phyloP scores from a whole-genome alignment of 2,329 filamentous ascomycete genomes.

The Pseudocercospora musae region DNA sequence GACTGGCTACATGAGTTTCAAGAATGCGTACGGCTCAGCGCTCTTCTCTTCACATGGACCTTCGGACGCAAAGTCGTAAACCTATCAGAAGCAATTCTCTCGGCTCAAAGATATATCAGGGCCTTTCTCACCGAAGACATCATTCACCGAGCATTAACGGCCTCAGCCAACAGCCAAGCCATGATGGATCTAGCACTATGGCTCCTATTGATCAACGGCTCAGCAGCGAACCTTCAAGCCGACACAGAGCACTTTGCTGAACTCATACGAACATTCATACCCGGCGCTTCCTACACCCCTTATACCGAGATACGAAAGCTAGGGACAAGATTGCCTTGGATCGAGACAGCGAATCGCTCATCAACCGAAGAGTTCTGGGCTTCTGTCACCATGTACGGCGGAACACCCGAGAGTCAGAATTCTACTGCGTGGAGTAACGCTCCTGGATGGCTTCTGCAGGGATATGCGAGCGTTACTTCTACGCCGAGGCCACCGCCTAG shows the following conservation, averaged over 20 bases:
- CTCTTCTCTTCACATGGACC: constrained; percentile 17
- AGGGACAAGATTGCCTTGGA: constrained; percentile 15
- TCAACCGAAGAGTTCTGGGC: constrained; percentile 14
- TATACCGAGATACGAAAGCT: constrained; percentile 10
- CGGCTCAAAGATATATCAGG: constrained; percentile 11
- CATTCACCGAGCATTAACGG: constrained; percentile 2
- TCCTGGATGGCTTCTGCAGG: not conserved
- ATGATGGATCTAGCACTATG: constrained; percentile 14
- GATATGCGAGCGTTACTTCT: not conserved
- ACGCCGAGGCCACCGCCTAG: not conserved
- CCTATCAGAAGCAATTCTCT: constrained; percentile 10
- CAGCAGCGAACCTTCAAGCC: not conserved
- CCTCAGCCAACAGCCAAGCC: not conserved
- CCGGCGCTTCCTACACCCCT: not conserved
- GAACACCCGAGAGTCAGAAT: not conserved
- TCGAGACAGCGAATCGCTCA: constrained; percentile 8
- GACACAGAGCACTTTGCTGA: constrained; percentile 12
- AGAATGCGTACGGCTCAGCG: constrained; percentile 13
- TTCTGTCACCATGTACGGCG: not conserved
- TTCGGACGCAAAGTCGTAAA: constrained; percentile 16
- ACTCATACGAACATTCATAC: constrained; percentile 6
- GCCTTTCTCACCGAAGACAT: constrained; percentile 6
- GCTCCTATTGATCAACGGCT: constrained; percentile 17
- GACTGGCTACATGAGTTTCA: constrained; percentile 15
- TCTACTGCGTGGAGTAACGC: not conserved